Percentiles rank a stretch among this genome's conserved stretches.
Evolutionary conservation across 805 yeast genomes (phyloP).

Genomic region (Saturnispora dispora): DNA sequence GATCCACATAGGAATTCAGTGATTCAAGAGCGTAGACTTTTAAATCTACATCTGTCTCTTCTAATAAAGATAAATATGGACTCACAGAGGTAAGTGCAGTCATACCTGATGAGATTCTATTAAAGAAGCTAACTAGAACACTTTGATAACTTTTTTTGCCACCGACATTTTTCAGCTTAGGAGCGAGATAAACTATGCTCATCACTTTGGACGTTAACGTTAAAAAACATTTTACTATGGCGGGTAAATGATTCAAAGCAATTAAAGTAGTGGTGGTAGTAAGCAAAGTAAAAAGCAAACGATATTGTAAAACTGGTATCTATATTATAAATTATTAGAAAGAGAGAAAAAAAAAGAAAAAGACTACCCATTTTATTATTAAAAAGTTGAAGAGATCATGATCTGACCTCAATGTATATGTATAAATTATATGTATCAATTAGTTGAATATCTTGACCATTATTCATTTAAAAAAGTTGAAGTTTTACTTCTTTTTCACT

Average conservation of each 20-base stretch:
- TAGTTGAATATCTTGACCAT: neutral
- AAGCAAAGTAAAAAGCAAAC: neutral
- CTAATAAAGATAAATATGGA: constrained; percentile 80
- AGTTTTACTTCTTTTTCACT: neutral
- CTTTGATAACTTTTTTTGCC: constrained; percentile 4
- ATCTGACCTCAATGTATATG: neutral
- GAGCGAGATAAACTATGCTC: neutral
- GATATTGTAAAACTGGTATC: neutral
- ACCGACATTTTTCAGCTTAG: neutral
- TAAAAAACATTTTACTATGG: too few species aligned
- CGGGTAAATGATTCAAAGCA: neutral
- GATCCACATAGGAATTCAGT: constrained; percentile 74
- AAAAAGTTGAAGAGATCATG: neutral
- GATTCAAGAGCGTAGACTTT: constrained; percentile 80
- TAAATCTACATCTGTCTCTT: constrained; percentile 68
- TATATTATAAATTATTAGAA: too few species aligned
- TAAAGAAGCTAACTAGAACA: neutral
- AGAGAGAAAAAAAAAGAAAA: neutral
- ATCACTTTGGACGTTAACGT: neutral
- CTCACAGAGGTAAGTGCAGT: constrained; percentile 62
- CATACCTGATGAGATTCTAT: constrained; percentile 13
- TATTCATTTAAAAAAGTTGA: neutral
- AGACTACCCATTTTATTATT: neutral
- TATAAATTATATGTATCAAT: neutral
- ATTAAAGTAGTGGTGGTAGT: neutral